Percentiles rank a stretch among this genome's conserved stretches.
Conservation (phyloP, 2,329 filamentous ascomycete species). For the Pseudogymnoascus sp. region DNA sequence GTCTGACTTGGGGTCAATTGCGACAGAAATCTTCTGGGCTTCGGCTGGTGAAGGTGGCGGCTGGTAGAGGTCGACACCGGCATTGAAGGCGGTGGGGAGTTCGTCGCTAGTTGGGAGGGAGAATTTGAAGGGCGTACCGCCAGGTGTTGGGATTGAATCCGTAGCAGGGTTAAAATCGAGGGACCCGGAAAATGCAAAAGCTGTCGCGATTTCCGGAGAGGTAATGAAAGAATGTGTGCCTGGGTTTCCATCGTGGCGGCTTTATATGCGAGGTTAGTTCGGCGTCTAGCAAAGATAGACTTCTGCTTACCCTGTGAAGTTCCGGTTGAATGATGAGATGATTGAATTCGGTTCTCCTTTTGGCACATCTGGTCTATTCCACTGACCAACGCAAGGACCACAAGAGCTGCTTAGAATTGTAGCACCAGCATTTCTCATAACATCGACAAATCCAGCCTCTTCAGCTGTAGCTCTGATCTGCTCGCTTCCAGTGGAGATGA, state of each 20-base stretch:
- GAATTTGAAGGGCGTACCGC: conserved; percentile 21
- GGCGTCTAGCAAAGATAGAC: background rate
- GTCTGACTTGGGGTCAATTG: conserved; percentile 24
- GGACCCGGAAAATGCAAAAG: conserved; percentile 32
- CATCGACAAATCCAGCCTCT: conserved; percentile 23
- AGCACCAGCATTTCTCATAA: conserved; percentile 25
- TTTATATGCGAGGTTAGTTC: background rate
- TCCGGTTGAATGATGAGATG: conserved; percentile 31
- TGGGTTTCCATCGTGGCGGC: conserved; percentile 31
- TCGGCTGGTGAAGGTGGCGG: conserved; percentile 19
- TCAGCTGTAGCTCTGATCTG: conserved; percentile 28
- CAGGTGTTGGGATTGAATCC: conserved; percentile 19
- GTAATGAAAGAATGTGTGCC: conserved; percentile 42
- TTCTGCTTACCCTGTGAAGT: conserved; percentile 24
- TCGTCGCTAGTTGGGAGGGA: conserved; percentile 21
- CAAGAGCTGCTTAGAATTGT: conserved; percentile 29
- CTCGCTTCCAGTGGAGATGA: conserved; percentile 29
- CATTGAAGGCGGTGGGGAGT: conserved; percentile 22
- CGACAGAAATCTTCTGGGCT: conserved; percentile 20
- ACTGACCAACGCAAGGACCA: conserved; percentile 30
- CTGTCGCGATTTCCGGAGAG: conserved; percentile 39
- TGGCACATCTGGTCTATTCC: conserved; percentile 28
- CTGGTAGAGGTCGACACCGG: conserved; percentile 24
- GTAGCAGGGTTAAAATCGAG: conserved; percentile 28
- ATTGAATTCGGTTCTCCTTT: conserved; percentile 27